Base-by-base conservation (phyloP, 768 basidiomycete genomes). In the Suillus fuscotomentosus region DNA sequence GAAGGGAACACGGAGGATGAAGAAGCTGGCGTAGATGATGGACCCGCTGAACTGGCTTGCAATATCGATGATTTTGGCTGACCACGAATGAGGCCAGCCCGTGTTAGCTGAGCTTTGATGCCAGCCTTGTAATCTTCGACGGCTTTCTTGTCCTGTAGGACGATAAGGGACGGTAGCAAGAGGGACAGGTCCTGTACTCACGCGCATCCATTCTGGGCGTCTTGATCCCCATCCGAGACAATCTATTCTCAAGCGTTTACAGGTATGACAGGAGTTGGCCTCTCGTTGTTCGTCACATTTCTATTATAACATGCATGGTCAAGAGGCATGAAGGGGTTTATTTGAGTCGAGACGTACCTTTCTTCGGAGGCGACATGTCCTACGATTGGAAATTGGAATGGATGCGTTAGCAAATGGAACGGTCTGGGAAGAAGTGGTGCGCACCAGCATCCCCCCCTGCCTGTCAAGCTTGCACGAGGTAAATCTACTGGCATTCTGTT, bases 281-380 rank as follows among this genome's bases (percentile, higher is more conserved):
- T 90, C 88, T 68, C 90, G 86, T 68, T 91, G 88, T 71, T 94
- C 92, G 74, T 94, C 92, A 75, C 92, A 94, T 90, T 94, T 94
- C 91, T 94, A 74, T 6, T 31, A 60, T 64, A 64, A 56, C 34
- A 43, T 57, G 31, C 9, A 65, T 24, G 63, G 38, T 39, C 42
- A 50, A 51, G 56, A 62, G 6, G 10, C 1, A 24, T 13, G 60
- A 14, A 48, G 5, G 2, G 11, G 2, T 5, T 62, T 27, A 50
- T 63, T 56, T 42, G 17, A 62, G 45, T n/a, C 45, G 5, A 50
- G 54, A 73, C 83, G 66, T 70, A 92, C 91, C 82, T 93, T 94
- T 79, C 92, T 83, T 66, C 92, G 86, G 51, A 94, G 78, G 36
- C 92, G 86, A 77, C 92, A 94, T 60, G 92, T 94, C 92, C 92